These are phyloP conservation scores for Rosa persica DNA, from an alignment of 306 rosid genomes.

Conservation along the genomic window DNA sequence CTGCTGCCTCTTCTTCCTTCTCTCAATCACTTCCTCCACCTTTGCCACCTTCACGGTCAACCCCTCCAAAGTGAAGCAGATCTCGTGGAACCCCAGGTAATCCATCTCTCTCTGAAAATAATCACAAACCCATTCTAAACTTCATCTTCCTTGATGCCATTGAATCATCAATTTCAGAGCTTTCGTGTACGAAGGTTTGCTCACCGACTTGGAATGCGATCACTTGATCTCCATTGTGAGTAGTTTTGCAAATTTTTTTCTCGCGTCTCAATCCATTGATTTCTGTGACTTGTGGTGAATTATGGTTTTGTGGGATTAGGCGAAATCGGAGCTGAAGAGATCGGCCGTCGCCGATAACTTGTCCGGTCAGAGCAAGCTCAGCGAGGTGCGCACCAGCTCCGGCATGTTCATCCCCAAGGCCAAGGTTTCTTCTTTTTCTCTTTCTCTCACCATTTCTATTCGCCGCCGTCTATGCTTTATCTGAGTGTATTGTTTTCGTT, in stretches of 20 bases:
- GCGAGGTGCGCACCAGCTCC: constrained; percentile 93
- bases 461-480: not conserved
- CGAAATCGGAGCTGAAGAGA: constrained; percentile 89
- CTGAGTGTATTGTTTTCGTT: not conserved
- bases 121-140: not conserved
- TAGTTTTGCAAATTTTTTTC: not conserved
- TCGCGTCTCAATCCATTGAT: not conserved
- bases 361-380: constrained; percentile 71
- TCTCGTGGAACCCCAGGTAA: constrained; percentile 91
- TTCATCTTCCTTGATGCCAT: not conserved
- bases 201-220: constrained; percentile 86
- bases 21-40: constrained; percentile 38
- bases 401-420: constrained; percentile 88
- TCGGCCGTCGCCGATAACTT: constrained; percentile 84
- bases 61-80: constrained; percentile 86
- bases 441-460: not conserved
- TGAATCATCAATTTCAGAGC: constrained; percentile 59
- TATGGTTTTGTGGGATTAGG: constrained; percentile 42
- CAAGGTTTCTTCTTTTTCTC: constrained; percentile 49
- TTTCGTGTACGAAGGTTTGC: constrained; percentile 83
- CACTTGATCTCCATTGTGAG: constrained; percentile 91
- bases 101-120: not conserved
- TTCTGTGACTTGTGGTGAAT: not conserved
- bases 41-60: constrained; percentile 74
- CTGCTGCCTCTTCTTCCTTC: constrained; percentile 32